A percentile compares a stretch with the other conserved stretches of the same genome.
Evolutionary conservation across 345 rosid species (phyloP).

Genomic region (Brassica carinata): DNA sequence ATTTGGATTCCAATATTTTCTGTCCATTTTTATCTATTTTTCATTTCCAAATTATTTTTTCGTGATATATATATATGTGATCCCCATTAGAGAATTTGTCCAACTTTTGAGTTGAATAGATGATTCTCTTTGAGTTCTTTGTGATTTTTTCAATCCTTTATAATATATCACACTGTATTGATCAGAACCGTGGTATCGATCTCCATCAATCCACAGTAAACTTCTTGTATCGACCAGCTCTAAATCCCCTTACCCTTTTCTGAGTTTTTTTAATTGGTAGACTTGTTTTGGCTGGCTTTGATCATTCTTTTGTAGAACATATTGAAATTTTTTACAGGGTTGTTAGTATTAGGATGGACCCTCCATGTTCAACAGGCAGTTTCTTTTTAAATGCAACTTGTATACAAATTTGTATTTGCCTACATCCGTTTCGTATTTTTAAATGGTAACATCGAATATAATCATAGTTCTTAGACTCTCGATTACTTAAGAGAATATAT

Average conservation of each 20-base stretch:
- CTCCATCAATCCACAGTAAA: background rate
- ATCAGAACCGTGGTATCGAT: background rate
- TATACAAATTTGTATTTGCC: slow-evolving; percentile 15
- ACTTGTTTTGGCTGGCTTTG: background rate
- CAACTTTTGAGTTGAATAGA: too few species aligned
- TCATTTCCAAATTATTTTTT: background rate
- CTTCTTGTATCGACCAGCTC: background rate
- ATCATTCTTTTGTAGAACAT: background rate
- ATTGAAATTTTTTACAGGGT: background rate
- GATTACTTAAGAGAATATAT: background rate
- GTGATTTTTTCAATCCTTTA: background rate
- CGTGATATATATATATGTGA: background rate
- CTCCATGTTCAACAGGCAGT: background rate
- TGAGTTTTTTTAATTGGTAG: background rate
- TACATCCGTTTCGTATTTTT: background rate
- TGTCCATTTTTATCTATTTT: background rate
- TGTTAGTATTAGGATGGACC: background rate
- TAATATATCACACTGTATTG: background rate
- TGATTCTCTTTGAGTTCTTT: background rate
- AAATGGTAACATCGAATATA: background rate
- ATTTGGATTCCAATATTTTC: background rate
- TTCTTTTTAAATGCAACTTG: background rate
- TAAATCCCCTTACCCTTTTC: background rate
- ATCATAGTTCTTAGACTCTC: background rate
- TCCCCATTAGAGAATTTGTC: background rate